Conservation (phyloP, 257 asterid species). For the Solanum virginianum region DNA sequence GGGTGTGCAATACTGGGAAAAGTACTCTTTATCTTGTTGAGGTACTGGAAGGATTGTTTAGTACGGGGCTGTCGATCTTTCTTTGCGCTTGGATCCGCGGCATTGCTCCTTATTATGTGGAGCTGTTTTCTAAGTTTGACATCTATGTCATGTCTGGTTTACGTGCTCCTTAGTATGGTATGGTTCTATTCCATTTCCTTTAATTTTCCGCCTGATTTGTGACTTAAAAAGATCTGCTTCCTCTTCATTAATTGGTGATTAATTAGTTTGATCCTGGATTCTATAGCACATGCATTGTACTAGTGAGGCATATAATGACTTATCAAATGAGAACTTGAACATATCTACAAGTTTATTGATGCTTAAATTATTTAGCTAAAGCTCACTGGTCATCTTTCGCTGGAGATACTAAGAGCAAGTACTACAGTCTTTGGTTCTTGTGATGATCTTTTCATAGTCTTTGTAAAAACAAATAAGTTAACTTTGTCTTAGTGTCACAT, state of each 20-base stretch:
- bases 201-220: not conserved
- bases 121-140: constrained; percentile 95
- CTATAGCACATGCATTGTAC: not conserved
- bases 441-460: not conserved
- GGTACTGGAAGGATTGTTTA: constrained; percentile 66
- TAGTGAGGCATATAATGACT: not conserved
- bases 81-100: constrained; percentile 77
- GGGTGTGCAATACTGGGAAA: constrained; percentile 62
- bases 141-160: constrained; percentile 77
- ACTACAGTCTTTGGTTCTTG: not conserved
- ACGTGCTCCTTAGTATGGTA: constrained; percentile 97
- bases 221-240: not conserved
- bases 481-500: not conserved
- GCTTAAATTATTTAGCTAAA: not conserved
- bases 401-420: not conserved
- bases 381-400: not conserved
- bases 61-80: constrained; percentile 60
- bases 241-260: not conserved
- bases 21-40: constrained; percentile 38
- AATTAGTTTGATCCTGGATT: not conserved
- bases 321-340: not conserved
- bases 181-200: constrained; percentile 8
- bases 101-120: constrained; percentile 92
- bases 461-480: not conserved
- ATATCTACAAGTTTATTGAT: not conserved